phyloP scores from a whole-genome alignment of 352 stramenopile genomes.

The Globisporangium barbulae region DNA sequence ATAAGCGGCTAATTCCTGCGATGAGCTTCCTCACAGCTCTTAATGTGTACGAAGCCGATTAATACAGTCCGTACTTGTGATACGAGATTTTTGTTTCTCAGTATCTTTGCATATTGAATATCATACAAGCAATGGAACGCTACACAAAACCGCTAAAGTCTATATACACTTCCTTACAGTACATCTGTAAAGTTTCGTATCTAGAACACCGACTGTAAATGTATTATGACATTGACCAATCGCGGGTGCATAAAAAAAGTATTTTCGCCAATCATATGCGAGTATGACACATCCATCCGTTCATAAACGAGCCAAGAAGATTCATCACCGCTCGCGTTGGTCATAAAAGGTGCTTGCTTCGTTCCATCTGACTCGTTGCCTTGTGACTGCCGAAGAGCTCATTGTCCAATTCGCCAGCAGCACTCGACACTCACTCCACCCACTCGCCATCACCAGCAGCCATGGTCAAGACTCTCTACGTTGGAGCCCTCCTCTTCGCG shows the following conservation, averaged over 20 bases:
- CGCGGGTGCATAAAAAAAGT: no score
- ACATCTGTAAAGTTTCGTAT: no score
- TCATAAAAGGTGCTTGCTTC: neutral
- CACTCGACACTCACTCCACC: neutral
- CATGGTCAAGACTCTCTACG: constrained; percentile 50
- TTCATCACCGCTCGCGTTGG: neutral
- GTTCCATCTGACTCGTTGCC: neutral
- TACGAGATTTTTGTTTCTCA: neutral
- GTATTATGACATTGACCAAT: no score
- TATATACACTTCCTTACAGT: no score
- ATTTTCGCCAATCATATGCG: neutral
- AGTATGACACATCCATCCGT: neutral
- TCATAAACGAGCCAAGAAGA: neutral
- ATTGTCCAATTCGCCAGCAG: constrained; percentile 3
- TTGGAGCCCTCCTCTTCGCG: constrained; percentile 24
- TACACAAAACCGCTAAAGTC: no score
- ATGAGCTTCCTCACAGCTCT: neutral
- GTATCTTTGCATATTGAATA: neutral
- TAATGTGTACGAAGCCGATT: neutral
- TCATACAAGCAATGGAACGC: no score
- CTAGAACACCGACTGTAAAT: no score
- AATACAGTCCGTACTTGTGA: neutral
- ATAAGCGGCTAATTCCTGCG: neutral
- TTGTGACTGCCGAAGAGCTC: neutral
- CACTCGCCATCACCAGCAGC: neutral